Conservation (phyloP, 2,329 filamentous ascomycete genomes). For the Aspergillus proliferans region DNA sequence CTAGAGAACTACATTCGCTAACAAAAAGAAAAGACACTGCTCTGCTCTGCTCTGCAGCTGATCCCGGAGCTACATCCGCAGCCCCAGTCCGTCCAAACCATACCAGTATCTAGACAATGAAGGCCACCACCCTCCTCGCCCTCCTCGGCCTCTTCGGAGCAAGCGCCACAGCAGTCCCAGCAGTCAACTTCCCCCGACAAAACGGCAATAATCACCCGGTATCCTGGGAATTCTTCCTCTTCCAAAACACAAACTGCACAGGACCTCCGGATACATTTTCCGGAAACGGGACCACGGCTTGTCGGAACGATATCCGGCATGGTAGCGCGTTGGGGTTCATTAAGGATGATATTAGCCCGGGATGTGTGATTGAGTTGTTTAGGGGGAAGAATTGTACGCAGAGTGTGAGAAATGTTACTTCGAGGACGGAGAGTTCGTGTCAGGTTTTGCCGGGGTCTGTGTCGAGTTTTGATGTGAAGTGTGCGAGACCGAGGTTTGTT, state of each 20-base stretch:
- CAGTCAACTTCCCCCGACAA: neutral
- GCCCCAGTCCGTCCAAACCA: neutral
- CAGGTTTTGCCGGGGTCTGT: neutral
- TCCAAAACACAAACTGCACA: neutral
- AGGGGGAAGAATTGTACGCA: neutral
- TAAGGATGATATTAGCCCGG: neutral
- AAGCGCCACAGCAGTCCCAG: neutral
- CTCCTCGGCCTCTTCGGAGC: neutral
- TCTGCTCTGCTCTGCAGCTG: no score
- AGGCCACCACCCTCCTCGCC: neutral
- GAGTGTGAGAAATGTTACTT: neutral
- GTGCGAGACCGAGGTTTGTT: neutral
- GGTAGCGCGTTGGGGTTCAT: neutral
- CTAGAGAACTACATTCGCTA: neutral
- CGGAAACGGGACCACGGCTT: neutral
- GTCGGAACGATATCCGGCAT: neutral
- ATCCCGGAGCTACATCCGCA: neutral
- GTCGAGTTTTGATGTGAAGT: neutral
- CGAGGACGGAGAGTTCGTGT: neutral
- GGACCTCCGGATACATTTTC: neutral
- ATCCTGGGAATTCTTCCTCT: neutral
- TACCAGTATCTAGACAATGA: neutral
- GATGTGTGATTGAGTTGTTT: neutral
- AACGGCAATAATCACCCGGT: neutral
- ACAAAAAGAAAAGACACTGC: neutral